phyloP scores from a whole-genome alignment of 1,139 yeast species.

The Arxiozyma heterogenica region DNA sequence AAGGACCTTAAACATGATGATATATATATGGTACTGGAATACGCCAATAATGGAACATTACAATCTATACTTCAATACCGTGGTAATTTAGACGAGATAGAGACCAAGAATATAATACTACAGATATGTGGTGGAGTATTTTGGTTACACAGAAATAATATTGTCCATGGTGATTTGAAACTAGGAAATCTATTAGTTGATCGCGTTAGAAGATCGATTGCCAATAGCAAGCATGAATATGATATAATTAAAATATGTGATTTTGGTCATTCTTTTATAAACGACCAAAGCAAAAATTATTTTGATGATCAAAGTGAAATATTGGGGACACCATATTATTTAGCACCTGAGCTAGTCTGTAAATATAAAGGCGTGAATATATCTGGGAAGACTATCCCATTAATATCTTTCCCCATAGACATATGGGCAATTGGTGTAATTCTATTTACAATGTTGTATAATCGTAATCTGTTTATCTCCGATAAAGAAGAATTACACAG shows the following conservation, averaged over 20 bases:
- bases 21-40: slow-evolving; percentile 7
- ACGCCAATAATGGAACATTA: slow-evolving; percentile 6
- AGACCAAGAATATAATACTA: slow-evolving; percentile 4
- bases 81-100: slow-evolving; percentile 2
- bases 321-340: slow-evolving; percentile 10
- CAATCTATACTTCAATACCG: slow-evolving; percentile 4
- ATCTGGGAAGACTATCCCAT: slow-evolving; percentile 1
- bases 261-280: slow-evolving; percentile 11
- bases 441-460: slow-evolving; percentile 65
- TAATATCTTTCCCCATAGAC: slow-evolving; percentile 34
- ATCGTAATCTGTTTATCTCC: slow-evolving; percentile 57
- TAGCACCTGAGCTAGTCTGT: slow-evolving; percentile 9
- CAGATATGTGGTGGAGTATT: slow-evolving; percentile 8
- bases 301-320: slow-evolving; percentile 1
- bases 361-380: slow-evolving; percentile 1
- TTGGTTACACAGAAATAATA: slow-evolving; percentile 7
- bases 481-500: slow-evolving; percentile 33
- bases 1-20: slow-evolving; percentile 2
- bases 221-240: background rate
- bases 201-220: background rate
- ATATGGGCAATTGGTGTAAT: slow-evolving; percentile 89
- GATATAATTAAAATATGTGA: slow-evolving; percentile 7
- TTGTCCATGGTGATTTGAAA: slow-evolving; percentile 12
- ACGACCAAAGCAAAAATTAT: background rate
- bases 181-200: slow-evolving; percentile 7